phyloP scores from a whole-genome alignment of 768 basidiomycete species.

The Coprinopsis marcescibilis region DNA sequence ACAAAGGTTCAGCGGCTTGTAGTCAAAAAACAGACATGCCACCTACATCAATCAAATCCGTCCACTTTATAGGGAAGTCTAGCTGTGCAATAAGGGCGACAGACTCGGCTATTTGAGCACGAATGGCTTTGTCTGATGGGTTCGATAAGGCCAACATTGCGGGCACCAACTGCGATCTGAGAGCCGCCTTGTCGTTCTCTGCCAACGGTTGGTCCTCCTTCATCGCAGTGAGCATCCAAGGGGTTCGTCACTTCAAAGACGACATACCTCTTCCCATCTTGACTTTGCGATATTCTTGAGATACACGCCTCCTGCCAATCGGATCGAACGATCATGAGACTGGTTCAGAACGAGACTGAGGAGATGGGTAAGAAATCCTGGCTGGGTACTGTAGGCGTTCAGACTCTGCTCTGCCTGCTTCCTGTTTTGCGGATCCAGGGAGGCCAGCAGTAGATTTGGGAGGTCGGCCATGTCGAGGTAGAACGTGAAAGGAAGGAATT shows the following conservation, averaged over 20 bases:
- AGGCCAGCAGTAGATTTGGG: constrained; percentile 63
- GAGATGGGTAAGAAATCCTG: constrained; percentile 75
- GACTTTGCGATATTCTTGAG: constrained; percentile 88
- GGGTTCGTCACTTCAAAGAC: background rate
- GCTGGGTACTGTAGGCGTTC: constrained; percentile 56
- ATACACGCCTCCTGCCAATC: constrained; percentile 84
- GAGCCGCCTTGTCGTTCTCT: constrained; percentile 62
- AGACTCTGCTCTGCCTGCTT: constrained; percentile 83
- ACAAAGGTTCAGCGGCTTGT: background rate
- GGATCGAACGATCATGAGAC: constrained; percentile 59
- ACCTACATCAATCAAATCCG: constrained; percentile 84
- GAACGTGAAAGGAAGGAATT: constrained; percentile 1
- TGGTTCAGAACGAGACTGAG: constrained; percentile 72
- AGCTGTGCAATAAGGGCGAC: constrained; percentile 86
- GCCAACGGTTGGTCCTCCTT: constrained; percentile 71
- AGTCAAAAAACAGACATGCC: constrained; percentile 1
- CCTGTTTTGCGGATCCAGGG: constrained; percentile 60
- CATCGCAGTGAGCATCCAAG: constrained; percentile 5
- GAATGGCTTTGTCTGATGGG: constrained; percentile 63
- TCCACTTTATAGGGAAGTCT: constrained; percentile 90
- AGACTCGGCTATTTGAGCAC: constrained; percentile 88
- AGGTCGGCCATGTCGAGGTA: constrained; percentile 53
- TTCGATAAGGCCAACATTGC: constrained; percentile 85
- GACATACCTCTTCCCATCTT: constrained; percentile 81
- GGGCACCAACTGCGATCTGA: constrained; percentile 77